These are phyloP conservation scores for Candolleomyces eurysporus DNA, from an alignment of 768 basidiomycete genomes.

Conservation along the genomic window DNA sequence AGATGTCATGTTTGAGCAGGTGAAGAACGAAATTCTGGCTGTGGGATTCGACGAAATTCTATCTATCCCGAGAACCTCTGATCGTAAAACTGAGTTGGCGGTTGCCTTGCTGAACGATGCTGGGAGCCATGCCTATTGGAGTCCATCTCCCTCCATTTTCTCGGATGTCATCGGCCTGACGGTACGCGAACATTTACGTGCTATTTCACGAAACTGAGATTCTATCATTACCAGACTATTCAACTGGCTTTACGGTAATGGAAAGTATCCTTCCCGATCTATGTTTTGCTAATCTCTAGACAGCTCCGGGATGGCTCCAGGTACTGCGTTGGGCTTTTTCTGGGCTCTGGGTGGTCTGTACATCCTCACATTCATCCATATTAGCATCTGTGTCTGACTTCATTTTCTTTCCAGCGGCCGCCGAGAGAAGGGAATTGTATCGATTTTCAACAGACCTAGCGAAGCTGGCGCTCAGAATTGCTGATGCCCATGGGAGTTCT, in stretches of 20 bases:
- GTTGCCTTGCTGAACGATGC: conserved; percentile 69
- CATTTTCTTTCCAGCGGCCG: conserved; percentile 39
- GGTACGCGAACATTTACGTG: conserved; percentile 33
- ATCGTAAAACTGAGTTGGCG: conserved; percentile 58
- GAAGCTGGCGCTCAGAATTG: conserved; percentile 65
- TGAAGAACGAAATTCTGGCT: conserved; percentile 68
- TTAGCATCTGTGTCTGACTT: neutral
- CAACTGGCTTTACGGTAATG: conserved; percentile 58
- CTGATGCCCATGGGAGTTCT: conserved; percentile 59
- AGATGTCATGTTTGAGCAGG: conserved; percentile 64
- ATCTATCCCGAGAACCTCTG: conserved; percentile 57
- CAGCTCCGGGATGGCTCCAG: conserved; percentile 68
- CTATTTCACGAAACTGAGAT: neutral
- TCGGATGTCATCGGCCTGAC: conserved; percentile 65
- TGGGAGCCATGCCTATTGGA: conserved; percentile 73
- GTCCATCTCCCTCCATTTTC: conserved; percentile 50
- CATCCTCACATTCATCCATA: neutral
- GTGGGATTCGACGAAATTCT: conserved; percentile 71
- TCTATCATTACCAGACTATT: conserved; percentile 46
- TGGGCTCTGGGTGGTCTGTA: conserved; percentile 61
- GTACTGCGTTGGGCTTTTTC: conserved; percentile 69
- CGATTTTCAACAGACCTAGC: conserved; percentile 68
- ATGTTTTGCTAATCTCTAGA: neutral
- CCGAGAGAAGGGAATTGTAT: conserved; percentile 61
- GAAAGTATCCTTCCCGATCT: no score